These are phyloP conservation scores for Periconia digitata DNA, from an alignment of 2,329 filamentous ascomycete genomes.

Conservation along the genomic window DNA sequence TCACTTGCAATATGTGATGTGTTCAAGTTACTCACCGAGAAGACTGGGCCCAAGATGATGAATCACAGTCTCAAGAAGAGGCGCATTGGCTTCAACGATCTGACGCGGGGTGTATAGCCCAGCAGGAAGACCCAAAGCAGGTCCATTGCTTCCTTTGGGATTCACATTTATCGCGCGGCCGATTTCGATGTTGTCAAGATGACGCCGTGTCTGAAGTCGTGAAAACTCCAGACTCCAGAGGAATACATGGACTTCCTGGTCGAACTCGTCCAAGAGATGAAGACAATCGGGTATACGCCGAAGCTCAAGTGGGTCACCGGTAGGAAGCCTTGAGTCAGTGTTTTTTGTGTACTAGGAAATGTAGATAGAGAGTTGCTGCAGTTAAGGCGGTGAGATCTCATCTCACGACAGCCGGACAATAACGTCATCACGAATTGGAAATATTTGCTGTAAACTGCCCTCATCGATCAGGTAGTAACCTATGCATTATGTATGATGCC, in stretches of 20 bases:
- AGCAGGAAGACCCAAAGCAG: not conserved
- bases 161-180: not conserved
- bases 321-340: not conserved
- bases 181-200: not conserved
- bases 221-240: not conserved
- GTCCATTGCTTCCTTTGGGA: not conserved
- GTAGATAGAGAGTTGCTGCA: too few relatives aligned
- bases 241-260: not conserved
- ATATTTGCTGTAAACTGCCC: too few relatives aligned
- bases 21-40: too few relatives aligned
- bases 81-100: not conserved
- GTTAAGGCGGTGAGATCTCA: too few relatives aligned
- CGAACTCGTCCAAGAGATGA: not conserved
- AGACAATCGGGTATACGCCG: conserved; percentile 1
- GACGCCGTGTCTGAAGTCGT: not conserved
- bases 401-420: too few relatives aligned
- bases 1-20: too few relatives aligned
- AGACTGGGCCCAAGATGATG: not conserved
- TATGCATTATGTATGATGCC: too few relatives aligned
- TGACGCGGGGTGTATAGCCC: conserved; percentile 1
- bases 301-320: not conserved
- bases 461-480: too few relatives aligned
- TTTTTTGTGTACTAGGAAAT: too few relatives aligned
- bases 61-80: conserved; percentile 1
- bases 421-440: too few relatives aligned